Evolutionary conservation across 75 land plant genomes (phyloP), one percentile per base, ranked within the genome.

Genomic region (Pinus albicaulis): DNA sequence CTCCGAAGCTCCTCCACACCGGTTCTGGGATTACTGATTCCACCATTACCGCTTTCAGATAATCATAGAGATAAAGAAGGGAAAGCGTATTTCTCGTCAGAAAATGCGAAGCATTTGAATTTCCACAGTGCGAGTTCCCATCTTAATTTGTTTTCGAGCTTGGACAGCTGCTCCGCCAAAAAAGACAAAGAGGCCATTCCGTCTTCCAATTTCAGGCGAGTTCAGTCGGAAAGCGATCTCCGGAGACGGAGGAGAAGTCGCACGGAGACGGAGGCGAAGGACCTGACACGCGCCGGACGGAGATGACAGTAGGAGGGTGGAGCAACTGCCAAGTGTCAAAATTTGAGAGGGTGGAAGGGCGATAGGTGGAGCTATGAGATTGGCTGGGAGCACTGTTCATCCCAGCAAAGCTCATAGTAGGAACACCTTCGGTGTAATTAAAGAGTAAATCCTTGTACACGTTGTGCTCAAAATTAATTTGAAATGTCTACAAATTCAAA

Each of bases 1-100:
- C 83, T 87, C 7, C 78, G 86, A n/a, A 87, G 89, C 76, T 75
- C 83, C 28, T 87, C 89, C 3, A 76, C 89, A 2, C 89, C 89
- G 12, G 44, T 80, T 25, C 78, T 83, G 22, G 79, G 80, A 41
- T 81, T 86, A 59, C 79, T 87, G 59, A 61, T 83, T 41, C 56
- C 82, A 19, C 28, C 65, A 53, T 20, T 36, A 36, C 38, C 38
- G 4, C 44, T 34, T 31, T 7, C 22, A 34, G 44, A 66, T 7
- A 31, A 34, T 66, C 19, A 17, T 8, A 66, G 20, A 41, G 70
- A 66, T 34, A 34, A 19, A 13, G 41, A 17, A 5, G 70, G 70
- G 70, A 66, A 13, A 19, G 70, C 59, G 17, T 41, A 71, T 34
- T 8, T 59, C 36, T 57, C 52, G 61, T 74, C 68, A 7, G 76